phyloP scores from a whole-genome alignment of 129 eudicot species.

The Smallanthus sonchifolius region DNA sequence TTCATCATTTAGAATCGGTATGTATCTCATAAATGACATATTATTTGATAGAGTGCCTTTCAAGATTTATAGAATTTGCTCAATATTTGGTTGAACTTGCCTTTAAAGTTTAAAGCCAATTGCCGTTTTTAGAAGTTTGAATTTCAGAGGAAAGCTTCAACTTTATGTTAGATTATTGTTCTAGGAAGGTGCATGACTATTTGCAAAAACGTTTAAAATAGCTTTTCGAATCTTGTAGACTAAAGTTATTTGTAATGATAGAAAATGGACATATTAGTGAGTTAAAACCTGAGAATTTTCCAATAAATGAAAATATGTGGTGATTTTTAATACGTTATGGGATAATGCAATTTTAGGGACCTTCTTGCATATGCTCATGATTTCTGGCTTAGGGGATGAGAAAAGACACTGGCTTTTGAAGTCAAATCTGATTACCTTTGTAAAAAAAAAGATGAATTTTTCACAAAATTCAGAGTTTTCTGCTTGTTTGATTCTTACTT shows the following conservation, averaged over 20 bases:
- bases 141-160: slow-evolving; percentile 7
- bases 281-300: too few species aligned
- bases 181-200: not conserved
- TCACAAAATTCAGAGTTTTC: not conserved
- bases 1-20: not conserved
- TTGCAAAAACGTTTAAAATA: not conserved
- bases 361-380: too few species aligned
- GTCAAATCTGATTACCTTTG: slow-evolving; percentile 1
- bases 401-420: too few species aligned
- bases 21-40: not conserved
- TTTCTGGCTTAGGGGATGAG: too few species aligned
- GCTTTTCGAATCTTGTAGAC: slow-evolving; percentile 2
- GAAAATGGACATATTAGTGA: not conserved
- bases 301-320: not conserved
- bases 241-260: not conserved
- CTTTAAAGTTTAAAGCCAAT: slow-evolving; percentile 31
- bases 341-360: too few species aligned
- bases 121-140: slow-evolving; percentile 12
- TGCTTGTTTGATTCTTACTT: not conserved
- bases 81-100: slow-evolving; percentile 11
- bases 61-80: slow-evolving; percentile 12
- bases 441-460: not conserved
- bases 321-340: too few species aligned
- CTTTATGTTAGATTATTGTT: slow-evolving; percentile 7
- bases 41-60: not conserved